Evolutionary conservation across 805 yeast species (phyloP).

Genomic region (Metschnikowia rubicola): DNA sequence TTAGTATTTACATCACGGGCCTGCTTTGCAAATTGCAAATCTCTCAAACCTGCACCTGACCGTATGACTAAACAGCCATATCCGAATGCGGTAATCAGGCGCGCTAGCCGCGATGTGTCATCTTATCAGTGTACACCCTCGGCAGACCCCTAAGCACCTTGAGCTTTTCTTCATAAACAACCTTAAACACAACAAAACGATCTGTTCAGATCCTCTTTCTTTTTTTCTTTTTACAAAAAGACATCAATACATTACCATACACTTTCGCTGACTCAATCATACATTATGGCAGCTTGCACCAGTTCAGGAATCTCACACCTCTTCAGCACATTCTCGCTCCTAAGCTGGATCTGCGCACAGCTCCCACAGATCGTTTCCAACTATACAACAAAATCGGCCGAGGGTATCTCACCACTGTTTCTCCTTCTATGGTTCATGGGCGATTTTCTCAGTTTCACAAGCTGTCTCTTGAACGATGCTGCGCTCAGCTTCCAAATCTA

Average conservation of each 20-base stretch:
- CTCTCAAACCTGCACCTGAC: too few relatives aligned
- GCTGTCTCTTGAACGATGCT: slow-evolving; percentile 37
- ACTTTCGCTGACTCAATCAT: too few relatives aligned
- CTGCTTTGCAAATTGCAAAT: too few relatives aligned
- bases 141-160: not conserved
- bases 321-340: slow-evolving; percentile 18
- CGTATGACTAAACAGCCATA: slow-evolving; percentile 2
- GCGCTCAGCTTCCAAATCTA: slow-evolving; percentile 39
- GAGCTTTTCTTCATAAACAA: too few relatives aligned
- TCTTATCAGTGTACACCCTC: slow-evolving; percentile 3
- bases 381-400: slow-evolving; percentile 57
- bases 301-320: slow-evolving; percentile 12
- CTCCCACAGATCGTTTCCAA: slow-evolving; percentile 65
- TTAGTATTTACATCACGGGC: too few relatives aligned
- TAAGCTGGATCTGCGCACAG: slow-evolving; percentile 71
- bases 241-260: not conserved
- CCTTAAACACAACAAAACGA: too few relatives aligned
- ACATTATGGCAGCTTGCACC: slow-evolving; percentile 6
- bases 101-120: slow-evolving; percentile 8
- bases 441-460: slow-evolving; percentile 34
- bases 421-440: slow-evolving; percentile 64
- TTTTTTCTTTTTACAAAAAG: not conserved
- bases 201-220: not conserved
- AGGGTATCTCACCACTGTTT: slow-evolving; percentile 61
- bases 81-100: slow-evolving; percentile 5